Evolutionary conservation across 768 basidiomycete species (phyloP), one percentile per base, ranked within the genome.

Genomic region (Hortiboletus flavorubellus): DNA sequence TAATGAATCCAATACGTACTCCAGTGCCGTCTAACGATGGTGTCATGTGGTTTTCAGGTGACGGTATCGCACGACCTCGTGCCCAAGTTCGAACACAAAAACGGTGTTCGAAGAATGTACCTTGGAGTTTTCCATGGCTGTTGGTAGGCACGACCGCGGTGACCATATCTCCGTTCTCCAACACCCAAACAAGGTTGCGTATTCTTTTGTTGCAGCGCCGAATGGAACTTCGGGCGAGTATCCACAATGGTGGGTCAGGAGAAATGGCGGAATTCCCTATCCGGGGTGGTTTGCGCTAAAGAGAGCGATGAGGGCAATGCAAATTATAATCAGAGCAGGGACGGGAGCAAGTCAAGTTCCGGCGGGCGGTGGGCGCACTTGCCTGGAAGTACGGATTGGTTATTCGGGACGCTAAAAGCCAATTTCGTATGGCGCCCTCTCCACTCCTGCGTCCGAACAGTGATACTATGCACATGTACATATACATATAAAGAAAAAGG

Each of bases 71-170:
- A 47, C 54, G 58, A 59, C 39, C 23, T 38, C 26, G 33, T 45
- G 58, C 35, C 53, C 37, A 35, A 45, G 46, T 26, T 35, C 45
- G n/a, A 43, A 44, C 11, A 23, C 47, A 34, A 44, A 35, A 53
- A 51, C 21, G 40, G 43, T 29, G 40, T n/a, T 37, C 54, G 21
- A 21, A 21, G 53, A 56, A 56, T 52, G 56, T 34, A 51, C 15
- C 39, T 52, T 47, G 30, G 44, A 53, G 51, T 23, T 37, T 21
- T n/a, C 47, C 38, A 29, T 23, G 52, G 35, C n/a, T 40, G 38
- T 38, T 31, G 12, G 5, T 30, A 52, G 50, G 53, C 37, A 51
- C 44, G 34, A 35, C 59, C 56, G 62, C 59, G 59, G 63, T 44
- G 31, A 58, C 51, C 37, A 31, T 29, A 54, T 50, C 55, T 46